phyloP scores from a whole-genome alignment of 2,329 filamentous ascomycete genomes.

The Rugonectria rugulosa region DNA sequence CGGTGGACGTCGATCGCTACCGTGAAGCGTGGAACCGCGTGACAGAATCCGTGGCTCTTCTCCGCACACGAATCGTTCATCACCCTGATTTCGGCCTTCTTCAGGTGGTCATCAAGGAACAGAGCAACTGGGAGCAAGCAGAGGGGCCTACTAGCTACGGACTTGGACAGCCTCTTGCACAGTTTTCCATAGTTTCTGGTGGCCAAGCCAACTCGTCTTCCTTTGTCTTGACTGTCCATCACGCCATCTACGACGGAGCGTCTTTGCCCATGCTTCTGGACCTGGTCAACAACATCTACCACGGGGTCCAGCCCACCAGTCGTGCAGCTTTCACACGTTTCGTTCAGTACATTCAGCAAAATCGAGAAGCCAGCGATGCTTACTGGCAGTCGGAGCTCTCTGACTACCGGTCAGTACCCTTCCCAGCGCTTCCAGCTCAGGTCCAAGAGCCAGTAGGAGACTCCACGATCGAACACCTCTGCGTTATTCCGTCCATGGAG shows the following conservation, averaged over 20 bases:
- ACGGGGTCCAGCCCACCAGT: background rate
- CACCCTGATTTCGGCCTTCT: too few species aligned
- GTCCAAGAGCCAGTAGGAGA: slow-evolving; percentile 1
- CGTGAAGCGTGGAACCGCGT: too few species aligned
- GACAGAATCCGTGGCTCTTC: too few species aligned
- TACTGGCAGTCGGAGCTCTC: slow-evolving; percentile 10
- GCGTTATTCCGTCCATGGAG: background rate
- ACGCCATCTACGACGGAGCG: slow-evolving; percentile 40
- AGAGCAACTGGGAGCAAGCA: too few species aligned
- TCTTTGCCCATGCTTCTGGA: slow-evolving; percentile 21
- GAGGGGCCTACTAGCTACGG: too few species aligned
- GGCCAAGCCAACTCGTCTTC: too few species aligned
- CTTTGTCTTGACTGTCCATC: slow-evolving; percentile 35
- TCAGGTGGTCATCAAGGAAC: too few species aligned
- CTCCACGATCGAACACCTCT: background rate
- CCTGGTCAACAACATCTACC: slow-evolving; percentile 12
- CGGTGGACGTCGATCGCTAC: too few species aligned
- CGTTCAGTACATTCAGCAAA: background rate
- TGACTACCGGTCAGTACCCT: slow-evolving; percentile 4
- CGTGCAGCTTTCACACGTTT: background rate
- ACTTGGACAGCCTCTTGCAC: too few species aligned
- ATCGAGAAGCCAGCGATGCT: background rate
- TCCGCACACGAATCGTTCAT: too few species aligned
- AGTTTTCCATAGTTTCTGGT: too few species aligned
- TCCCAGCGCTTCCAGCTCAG: slow-evolving; percentile 13